These are phyloP conservation scores for Russula abietina DNA, from an alignment of 768 basidiomycete species.

Conservation along the genomic window DNA sequence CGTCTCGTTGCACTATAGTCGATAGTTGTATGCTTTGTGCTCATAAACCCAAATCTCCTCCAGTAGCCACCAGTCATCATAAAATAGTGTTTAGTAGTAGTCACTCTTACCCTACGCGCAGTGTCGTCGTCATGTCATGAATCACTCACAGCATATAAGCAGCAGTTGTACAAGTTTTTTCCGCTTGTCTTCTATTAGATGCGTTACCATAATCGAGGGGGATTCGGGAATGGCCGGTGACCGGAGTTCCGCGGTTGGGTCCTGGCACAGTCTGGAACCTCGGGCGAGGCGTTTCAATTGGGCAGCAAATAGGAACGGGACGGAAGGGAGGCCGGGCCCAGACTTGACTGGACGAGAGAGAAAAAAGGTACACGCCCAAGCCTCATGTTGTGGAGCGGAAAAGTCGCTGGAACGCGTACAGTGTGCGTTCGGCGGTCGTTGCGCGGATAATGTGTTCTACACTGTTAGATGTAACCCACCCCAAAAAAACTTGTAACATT, in stretches of 20 bases:
- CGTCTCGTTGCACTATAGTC: slow-evolving; percentile 12
- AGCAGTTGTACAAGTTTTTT: slow-evolving; percentile 12
- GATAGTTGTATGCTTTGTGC: slow-evolving; percentile 21
- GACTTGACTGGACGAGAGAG: neutral
- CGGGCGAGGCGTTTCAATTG: neutral
- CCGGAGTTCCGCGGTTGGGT: neutral
- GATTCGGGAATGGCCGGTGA: neutral
- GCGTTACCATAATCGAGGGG: neutral
- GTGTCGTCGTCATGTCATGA: slow-evolving; percentile 12
- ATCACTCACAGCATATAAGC: slow-evolving; percentile 13
- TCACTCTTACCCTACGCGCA: slow-evolving; percentile 7
- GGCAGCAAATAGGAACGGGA: neutral
- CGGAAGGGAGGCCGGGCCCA: neutral
- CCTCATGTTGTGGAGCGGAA: slow-evolving; percentile 24
- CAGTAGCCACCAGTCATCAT: slow-evolving; percentile 4
- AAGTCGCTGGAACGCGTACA: slow-evolving; percentile 15
- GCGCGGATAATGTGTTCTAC: slow-evolving; percentile 2
- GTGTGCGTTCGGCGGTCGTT: slow-evolving; percentile 10
- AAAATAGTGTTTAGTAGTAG: slow-evolving; percentile 24
- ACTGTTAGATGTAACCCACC: neutral
- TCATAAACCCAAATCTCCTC: slow-evolving; percentile 6
- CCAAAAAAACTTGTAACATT: neutral
- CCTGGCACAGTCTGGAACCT: slow-evolving; percentile 10
- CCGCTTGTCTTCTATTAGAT: neutral
- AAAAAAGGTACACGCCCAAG: slow-evolving; percentile 16